These are phyloP conservation scores for Paraphaeosphaeria sporulosa DNA, from an alignment of 2,329 filamentous ascomycete genomes.

Conservation along the genomic window DNA sequence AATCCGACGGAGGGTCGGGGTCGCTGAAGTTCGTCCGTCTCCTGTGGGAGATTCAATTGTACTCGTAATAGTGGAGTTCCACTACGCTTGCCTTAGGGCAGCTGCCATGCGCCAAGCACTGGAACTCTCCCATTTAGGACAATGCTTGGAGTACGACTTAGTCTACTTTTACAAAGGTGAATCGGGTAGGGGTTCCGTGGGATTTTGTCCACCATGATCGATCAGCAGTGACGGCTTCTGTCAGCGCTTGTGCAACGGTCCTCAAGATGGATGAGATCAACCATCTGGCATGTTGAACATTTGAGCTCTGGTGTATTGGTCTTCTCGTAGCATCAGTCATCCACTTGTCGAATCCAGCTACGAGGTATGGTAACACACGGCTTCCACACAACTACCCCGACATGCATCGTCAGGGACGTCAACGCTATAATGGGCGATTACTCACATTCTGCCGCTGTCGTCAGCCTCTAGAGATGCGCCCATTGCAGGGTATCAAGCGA, in stretches of 20 bases:
- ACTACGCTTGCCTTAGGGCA: neutral
- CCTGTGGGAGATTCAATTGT: neutral
- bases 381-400: neutral
- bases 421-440: neutral
- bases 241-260: neutral
- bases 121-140: neutral
- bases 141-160: neutral
- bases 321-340: neutral
- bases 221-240: neutral
- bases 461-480: neutral
- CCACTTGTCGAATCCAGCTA: no score
- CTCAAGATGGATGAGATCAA: neutral
- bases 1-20: neutral
- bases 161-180: no score
- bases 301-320: neutral
- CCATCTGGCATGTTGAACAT: neutral
- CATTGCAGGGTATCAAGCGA: neutral
- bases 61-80: neutral
- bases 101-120: neutral
- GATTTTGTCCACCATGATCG: neutral
- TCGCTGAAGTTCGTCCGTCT: neutral
- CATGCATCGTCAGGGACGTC: neutral
- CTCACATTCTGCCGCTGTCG: neutral
- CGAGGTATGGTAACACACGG: neutral
- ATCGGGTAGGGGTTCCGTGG: no score